A percentile compares a stretch with the other conserved stretches of the same genome.
Evolutionary conservation across 805 yeast genomes (phyloP).

Genomic region (Wickerhamomyces strasburgensis): DNA sequence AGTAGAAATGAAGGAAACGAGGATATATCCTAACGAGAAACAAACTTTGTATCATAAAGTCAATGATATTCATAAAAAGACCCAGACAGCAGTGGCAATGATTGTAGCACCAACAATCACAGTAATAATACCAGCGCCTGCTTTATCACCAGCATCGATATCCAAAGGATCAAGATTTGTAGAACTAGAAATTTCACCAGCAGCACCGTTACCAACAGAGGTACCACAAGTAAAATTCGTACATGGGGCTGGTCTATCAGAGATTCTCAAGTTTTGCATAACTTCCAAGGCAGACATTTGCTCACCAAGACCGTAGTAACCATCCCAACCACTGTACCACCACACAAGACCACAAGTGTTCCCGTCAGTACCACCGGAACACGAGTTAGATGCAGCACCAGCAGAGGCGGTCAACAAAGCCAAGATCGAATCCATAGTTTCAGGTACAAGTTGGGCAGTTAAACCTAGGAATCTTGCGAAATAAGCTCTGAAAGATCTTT

Average conservation of each 20-base stretch:
- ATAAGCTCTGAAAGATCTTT: slow-evolving; percentile 69
- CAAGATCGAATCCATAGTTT: slow-evolving; percentile 42
- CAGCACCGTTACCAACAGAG: slow-evolving; percentile 56
- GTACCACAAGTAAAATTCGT: slow-evolving; percentile 62
- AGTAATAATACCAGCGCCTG: slow-evolving; percentile 67
- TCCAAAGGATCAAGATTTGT: slow-evolving; percentile 34
- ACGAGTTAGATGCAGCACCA: slow-evolving; percentile 67
- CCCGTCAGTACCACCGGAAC: slow-evolving; percentile 77
- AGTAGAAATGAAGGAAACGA: not conserved
- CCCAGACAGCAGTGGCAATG: slow-evolving; percentile 37
- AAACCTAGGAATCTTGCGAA: slow-evolving; percentile 61
- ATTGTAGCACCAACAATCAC: slow-evolving; percentile 41
- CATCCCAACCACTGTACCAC: slow-evolving; percentile 59
- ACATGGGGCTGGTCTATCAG: slow-evolving; percentile 46
- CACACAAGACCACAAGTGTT: slow-evolving; percentile 80
- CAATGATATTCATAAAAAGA: slow-evolving; percentile 26
- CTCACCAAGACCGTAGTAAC: slow-evolving; percentile 73
- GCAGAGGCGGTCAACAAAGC: slow-evolving; percentile 48
- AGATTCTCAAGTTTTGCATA: slow-evolving; percentile 34
- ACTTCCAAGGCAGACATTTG: slow-evolving; percentile 74
- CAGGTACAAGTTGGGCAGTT: slow-evolving; percentile 57
- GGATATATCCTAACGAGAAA: slow-evolving; percentile 1
- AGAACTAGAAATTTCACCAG: slow-evolving; percentile 45
- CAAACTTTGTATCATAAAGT: not conserved
- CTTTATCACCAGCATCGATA: slow-evolving; percentile 41